phyloP scores from a whole-genome alignment of 2,329 filamentous ascomycete species.

The Chrysoporthe cubensis region DNA sequence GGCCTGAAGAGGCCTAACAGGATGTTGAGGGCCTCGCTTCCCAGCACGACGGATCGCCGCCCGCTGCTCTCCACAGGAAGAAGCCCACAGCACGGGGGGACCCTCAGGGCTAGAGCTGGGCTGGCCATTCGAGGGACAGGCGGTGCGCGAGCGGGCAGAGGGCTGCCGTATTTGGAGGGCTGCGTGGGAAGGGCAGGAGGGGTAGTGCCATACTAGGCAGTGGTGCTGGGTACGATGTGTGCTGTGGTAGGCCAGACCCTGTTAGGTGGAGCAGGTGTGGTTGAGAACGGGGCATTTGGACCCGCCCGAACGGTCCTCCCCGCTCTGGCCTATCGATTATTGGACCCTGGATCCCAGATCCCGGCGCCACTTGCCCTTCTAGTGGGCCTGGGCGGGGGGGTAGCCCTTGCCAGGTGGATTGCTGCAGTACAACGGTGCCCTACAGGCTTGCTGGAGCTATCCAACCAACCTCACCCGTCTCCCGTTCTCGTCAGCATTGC shows the following conservation, averaged over 20 bases:
- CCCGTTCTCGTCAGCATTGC: background rate
- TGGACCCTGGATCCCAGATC: constrained; percentile 3
- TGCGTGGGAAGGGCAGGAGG: too few species aligned
- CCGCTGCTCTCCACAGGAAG: too few species aligned
- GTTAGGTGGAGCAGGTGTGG: background rate
- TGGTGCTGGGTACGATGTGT: background rate
- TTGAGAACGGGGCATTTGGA: background rate
- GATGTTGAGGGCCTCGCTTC: too few species aligned
- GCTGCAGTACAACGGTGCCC: background rate
- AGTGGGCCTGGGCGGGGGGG: background rate
- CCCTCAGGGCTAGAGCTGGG: background rate
- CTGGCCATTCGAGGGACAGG: background rate
- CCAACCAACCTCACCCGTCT: background rate
- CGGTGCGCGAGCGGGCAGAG: background rate
- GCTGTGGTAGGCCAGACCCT: too few species aligned
- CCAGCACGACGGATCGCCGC: too few species aligned
- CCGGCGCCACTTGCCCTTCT: background rate
- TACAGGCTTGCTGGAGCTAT: too few species aligned
- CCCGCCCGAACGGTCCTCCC: constrained; percentile 1
- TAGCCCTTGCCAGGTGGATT: background rate
- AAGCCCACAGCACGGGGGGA: too few species aligned
- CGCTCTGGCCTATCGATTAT: background rate
- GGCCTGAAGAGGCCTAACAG: too few species aligned
- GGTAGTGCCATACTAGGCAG: too few species aligned
- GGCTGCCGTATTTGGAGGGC: background rate